These are phyloP conservation scores for Suillus brevipes DNA, from an alignment of 768 basidiomycete genomes.

Conservation along the genomic window DNA sequence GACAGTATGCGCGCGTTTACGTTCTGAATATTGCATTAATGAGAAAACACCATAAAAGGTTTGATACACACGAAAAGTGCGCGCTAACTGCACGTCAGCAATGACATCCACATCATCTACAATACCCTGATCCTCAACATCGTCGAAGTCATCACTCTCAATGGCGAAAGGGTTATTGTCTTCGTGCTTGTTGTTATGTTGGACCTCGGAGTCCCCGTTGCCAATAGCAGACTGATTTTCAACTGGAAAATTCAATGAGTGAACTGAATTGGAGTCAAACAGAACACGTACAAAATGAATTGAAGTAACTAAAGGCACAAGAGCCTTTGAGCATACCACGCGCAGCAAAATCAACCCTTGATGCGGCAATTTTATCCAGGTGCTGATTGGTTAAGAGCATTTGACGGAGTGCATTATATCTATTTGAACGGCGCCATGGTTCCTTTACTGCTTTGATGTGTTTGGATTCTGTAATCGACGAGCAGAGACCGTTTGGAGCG, in stretches of 20 bases:
- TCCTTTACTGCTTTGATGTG: neutral
- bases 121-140: too few species aligned
- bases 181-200: too few species aligned
- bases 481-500: slow-evolving; percentile 2
- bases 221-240: neutral
- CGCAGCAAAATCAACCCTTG: slow-evolving; percentile 18
- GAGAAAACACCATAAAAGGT: too few species aligned
- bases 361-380: slow-evolving; percentile 24
- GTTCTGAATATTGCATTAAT: too few species aligned
- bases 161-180: too few species aligned
- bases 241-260: too few species aligned
- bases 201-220: too few species aligned
- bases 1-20: neutral
- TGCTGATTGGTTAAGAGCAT: neutral
- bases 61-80: too few species aligned
- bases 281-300: slow-evolving; percentile 5
- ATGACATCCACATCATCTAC: too few species aligned
- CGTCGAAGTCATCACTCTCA: too few species aligned
- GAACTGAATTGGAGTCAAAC: too few species aligned
- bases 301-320: slow-evolving; percentile 5
- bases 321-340: slow-evolving; percentile 23
- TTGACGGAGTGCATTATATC: neutral
- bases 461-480: slow-evolving; percentile 5
- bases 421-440: neutral
- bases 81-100: too few species aligned